A percentile compares a stretch with the other conserved stretches of the same genome.
These are phyloP conservation scores for Erucastrum elatum DNA, from an alignment of 345 rosid genomes.

Conservation along the genomic window DNA sequence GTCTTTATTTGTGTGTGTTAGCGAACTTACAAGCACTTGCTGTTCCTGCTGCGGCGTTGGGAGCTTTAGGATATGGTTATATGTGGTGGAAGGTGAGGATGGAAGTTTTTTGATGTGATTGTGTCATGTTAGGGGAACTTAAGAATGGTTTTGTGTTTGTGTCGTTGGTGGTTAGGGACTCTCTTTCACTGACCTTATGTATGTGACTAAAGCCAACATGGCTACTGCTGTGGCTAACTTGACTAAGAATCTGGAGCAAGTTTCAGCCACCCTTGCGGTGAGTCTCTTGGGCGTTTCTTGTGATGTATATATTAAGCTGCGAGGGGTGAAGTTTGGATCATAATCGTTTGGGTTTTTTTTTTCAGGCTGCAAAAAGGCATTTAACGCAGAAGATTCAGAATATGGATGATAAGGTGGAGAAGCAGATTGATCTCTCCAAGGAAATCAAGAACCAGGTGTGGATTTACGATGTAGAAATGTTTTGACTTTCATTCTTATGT, in stretches of 20 bases:
- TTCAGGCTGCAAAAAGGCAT: conserved; percentile 81
- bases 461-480: conserved; percentile 21
- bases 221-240: conserved; percentile 76
- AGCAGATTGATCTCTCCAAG: conserved; percentile 74
- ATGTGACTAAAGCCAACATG: conserved; percentile 83
- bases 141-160: neutral
- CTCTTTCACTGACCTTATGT: conserved; percentile 86
- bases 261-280: conserved; percentile 73
- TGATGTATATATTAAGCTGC: neutral
- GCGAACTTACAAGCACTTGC: conserved; percentile 46
- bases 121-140: neutral
- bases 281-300: conserved; percentile 32
- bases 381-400: conserved; percentile 76
- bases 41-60: conserved; percentile 79
- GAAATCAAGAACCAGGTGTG: conserved; percentile 59
- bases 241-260: conserved; percentile 77
- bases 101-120: neutral
- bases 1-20: neutral
- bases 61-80: conserved; percentile 93
- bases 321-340: neutral
- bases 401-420: conserved; percentile 84
- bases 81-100: conserved; percentile 98
- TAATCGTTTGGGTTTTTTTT: conserved; percentile 15
- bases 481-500: conserved; percentile 3
- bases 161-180: conserved; percentile 56